Evolutionary conservation across 106 monocot genomes (phyloP), one percentile per base, ranked within the genome.

Genomic region (Alisma plantagoaquatica): DNA sequence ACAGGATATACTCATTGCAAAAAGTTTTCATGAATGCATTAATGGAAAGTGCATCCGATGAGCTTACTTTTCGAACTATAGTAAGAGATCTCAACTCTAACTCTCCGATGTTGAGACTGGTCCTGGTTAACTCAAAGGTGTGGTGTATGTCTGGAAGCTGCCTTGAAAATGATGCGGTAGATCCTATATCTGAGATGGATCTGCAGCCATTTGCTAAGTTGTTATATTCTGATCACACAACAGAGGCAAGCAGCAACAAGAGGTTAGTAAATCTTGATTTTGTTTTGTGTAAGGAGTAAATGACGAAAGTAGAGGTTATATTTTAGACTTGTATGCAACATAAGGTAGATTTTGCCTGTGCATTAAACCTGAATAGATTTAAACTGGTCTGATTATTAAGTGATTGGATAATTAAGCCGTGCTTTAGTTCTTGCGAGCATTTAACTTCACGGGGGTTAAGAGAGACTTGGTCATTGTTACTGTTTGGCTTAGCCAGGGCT

Each of bases 51-150:
- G 87, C 83, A 35, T 56, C 69, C 44, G 88, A 94, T 56, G 94
- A 88, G 62, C 72, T 84, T 41, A 73, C 77, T 27, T 88, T 77
- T 53, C 59, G 74, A 18, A 78, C 72, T 27, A 42, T 94, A 44
- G 70, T 84, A 28, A 77, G 61, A 45, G 75, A 87, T 75, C 54
- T 94, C 64, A 68, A 53, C 49, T 72, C 63, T 16, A 74, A 73
- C 52, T 72, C 52, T 31, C 75, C 83, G 25, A 62, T 65, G 47
- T 56, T 94, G 25, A 80, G 81, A 44, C 53, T 94, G 35, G 66
- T 88, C n/a, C 74, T 94, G 33, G 50, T 94, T 18, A 94, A 81
- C 53, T 81, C 88, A 28, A 87, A 75, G 47, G 59, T 71, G 2
- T 83, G 87, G 87, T 63, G 59, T 15, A 62, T 16, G 20, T 68